Percentiles rank a stretch among this genome's conserved stretches.
Evolutionary conservation across 768 basidiomycete species (phyloP).

Genomic region (Chlorophyllum brunneum): DNA sequence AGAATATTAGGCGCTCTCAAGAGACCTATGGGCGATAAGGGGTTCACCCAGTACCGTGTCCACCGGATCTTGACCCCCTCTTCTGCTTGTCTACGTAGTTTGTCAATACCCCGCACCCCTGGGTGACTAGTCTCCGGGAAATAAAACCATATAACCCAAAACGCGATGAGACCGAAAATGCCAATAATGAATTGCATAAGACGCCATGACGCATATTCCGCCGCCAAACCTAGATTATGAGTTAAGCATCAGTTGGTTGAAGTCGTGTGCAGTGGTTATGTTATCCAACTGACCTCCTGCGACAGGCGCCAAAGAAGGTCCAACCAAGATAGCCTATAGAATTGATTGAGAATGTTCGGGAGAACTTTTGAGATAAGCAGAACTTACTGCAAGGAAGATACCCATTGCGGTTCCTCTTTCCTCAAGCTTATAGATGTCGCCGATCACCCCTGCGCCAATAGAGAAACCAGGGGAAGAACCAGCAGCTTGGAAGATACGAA

Average conservation of each 20-base stretch:
- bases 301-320: conserved; percentile 58
- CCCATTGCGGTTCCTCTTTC: conserved; percentile 61
- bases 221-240: conserved; percentile 9
- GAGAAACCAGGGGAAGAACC: conserved; percentile 58
- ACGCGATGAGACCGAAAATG: conserved; percentile 30
- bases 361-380: background rate
- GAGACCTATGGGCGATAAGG: conserved; percentile 42
- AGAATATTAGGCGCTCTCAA: conserved; percentile 55
- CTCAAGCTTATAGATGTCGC: conserved; percentile 64
- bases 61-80: conserved; percentile 16
- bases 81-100: conserved; percentile 19
- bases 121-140: conserved; percentile 71
- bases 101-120: conserved; percentile 49
- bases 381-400: conserved; percentile 47
- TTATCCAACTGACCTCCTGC: conserved; percentile 49
- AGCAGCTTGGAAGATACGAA: conserved; percentile 63
- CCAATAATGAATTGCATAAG: conserved; percentile 43
- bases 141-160: conserved; percentile 36
- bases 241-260: background rate
- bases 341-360: conserved; percentile 34
- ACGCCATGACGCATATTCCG: conserved; percentile 48
- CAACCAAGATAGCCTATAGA: conserved; percentile 47
- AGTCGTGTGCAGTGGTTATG: background rate
- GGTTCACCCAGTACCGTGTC: conserved; percentile 46
- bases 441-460: conserved; percentile 57